Evolutionary conservation across 495 filamentous ascomycete species (phyloP).

Genomic region (Podospora conica): DNA sequence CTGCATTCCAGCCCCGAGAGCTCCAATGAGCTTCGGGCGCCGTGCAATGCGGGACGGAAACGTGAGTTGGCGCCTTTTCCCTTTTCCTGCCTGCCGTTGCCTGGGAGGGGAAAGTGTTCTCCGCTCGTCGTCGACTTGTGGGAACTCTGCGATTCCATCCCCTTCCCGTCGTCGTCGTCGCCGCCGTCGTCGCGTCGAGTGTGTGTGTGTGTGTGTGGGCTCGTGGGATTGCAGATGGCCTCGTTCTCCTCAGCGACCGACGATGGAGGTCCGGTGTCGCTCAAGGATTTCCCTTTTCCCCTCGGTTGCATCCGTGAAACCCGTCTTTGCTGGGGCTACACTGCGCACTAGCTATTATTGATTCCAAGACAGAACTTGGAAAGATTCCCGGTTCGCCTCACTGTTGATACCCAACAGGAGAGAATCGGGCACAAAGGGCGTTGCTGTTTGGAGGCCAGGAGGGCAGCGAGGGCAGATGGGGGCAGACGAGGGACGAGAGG

Average conservation of each 20-base stretch:
- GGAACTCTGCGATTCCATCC: neutral
- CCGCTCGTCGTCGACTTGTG: neutral
- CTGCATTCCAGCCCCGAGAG: slow-evolving; percentile 22
- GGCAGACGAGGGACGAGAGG: slow-evolving; percentile 12
- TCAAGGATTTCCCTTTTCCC: neutral
- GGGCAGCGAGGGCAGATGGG: too few species aligned
- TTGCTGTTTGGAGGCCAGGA: neutral
- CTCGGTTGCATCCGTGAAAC: slow-evolving; percentile 2
- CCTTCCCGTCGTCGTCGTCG: neutral
- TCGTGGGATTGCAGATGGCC: neutral
- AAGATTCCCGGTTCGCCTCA: slow-evolving; percentile 1
- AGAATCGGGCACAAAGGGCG: slow-evolving; percentile 30
- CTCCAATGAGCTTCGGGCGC: slow-evolving; percentile 23
- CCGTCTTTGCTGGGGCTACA: neutral
- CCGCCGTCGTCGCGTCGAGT: slow-evolving; percentile 1
- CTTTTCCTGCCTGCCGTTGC: slow-evolving; percentile 21
- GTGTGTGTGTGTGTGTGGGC: too few species aligned
- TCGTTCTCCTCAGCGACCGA: neutral
- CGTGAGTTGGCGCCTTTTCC: slow-evolving; percentile 21
- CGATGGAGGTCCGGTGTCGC: neutral
- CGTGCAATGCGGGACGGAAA: slow-evolving; percentile 15
- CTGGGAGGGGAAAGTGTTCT: slow-evolving; percentile 15
- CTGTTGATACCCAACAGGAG: slow-evolving; percentile 30
- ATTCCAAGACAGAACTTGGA: neutral
- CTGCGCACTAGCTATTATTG: neutral